These are phyloP conservation scores for Paradendryphiella salina DNA, from an alignment of 2,329 filamentous ascomycete genomes.

Conservation along the genomic window DNA sequence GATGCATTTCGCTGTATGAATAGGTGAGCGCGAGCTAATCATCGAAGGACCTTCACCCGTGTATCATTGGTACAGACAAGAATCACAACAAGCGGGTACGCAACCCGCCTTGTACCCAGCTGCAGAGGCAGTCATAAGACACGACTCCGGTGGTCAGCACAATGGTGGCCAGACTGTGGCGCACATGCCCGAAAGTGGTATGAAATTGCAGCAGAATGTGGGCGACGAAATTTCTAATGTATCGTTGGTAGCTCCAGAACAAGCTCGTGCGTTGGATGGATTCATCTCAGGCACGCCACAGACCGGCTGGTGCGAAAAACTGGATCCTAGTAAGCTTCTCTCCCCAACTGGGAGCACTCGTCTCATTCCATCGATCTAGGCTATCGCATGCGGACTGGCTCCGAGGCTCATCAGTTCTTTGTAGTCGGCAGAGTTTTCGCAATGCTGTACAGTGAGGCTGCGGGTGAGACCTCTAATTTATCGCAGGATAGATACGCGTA, in stretches of 20 bases:
- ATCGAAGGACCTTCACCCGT: background rate
- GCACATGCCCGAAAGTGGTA: no score
- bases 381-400: conserved; percentile 25
- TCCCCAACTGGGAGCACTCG: no score
- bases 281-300: conserved; percentile 6
- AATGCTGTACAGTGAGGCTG: conserved; percentile 26
- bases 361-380: no score
- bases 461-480: conserved; percentile 6
- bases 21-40: background rate
- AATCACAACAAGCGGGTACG: no score
- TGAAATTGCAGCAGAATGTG: no score
- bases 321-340: conserved; percentile 7
- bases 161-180: no score
- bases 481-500: no score
- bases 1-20: background rate
- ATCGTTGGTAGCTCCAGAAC: background rate
- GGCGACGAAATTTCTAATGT: no score
- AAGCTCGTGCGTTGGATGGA: background rate
- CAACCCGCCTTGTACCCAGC: no score
- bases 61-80: background rate
- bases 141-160: no score
- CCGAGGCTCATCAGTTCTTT: conserved; percentile 24
- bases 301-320: conserved; percentile 10
- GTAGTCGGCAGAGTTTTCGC: conserved; percentile 25
- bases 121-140: no score